These are phyloP conservation scores for Ogataea henricii DNA, from an alignment of 805 yeast genomes.

Conservation along the genomic window DNA sequence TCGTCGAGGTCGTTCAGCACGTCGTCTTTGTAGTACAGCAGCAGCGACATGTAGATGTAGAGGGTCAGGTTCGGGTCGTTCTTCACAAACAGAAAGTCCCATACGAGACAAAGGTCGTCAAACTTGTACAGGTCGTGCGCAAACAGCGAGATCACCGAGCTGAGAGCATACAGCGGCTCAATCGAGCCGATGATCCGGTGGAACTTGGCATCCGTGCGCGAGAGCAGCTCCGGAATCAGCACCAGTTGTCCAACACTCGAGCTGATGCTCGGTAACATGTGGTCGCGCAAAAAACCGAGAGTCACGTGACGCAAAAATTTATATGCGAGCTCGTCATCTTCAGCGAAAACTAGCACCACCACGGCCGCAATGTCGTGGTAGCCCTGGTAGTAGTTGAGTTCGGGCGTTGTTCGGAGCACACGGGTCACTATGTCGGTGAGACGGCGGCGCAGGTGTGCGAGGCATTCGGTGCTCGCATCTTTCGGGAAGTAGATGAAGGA, in stretches of 20 bases:
- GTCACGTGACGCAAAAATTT: slow-evolving; percentile 57
- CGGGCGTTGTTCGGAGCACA: slow-evolving; percentile 62
- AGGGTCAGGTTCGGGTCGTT: slow-evolving; percentile 55
- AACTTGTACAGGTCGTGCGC: slow-evolving; percentile 65
- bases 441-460: slow-evolving; percentile 39
- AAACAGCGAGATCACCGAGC: slow-evolving; percentile 76
- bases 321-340: slow-evolving; percentile 39
- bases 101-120: slow-evolving; percentile 54
- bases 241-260: slow-evolving; percentile 66
- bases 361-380: slow-evolving; percentile 84
- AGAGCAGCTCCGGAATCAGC: slow-evolving; percentile 65
- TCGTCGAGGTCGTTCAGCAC: slow-evolving; percentile 40
- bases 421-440: slow-evolving; percentile 48
- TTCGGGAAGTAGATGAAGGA: slow-evolving; percentile 53
- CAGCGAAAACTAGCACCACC: slow-evolving; percentile 54
- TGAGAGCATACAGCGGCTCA: slow-evolving; percentile 68
- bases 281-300: slow-evolving; percentile 72
- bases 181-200: slow-evolving; percentile 42
- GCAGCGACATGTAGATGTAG: slow-evolving; percentile 61
- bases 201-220: slow-evolving; percentile 47
- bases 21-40: slow-evolving; percentile 46
- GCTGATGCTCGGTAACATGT: slow-evolving; percentile 71
- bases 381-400: slow-evolving; percentile 84
- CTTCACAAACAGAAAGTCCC: slow-evolving; percentile 67
- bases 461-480: slow-evolving; percentile 20